These are phyloP conservation scores for Leishmania braziliensis DNA, from an alignment of 208 protist genomes.

Conservation along the genomic window DNA sequence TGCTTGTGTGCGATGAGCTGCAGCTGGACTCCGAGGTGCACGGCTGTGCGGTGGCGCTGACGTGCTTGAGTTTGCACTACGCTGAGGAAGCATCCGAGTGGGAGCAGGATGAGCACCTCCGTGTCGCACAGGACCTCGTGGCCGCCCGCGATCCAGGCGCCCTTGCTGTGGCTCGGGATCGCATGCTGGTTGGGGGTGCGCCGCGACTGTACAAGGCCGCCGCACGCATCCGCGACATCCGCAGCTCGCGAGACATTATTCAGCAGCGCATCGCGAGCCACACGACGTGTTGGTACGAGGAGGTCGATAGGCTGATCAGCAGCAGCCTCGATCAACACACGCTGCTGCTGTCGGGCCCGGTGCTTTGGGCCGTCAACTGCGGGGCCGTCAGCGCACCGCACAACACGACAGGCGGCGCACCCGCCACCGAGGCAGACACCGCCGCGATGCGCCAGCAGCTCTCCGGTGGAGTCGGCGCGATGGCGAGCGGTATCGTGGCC, in stretches of 20 bases:
- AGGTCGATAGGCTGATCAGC: slow-evolving; percentile 39
- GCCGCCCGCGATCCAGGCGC: slow-evolving; percentile 40
- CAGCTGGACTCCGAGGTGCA: slow-evolving; percentile 65
- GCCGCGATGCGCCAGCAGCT: background rate
- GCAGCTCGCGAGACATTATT: slow-evolving; percentile 66
- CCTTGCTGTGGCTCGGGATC: slow-evolving; percentile 55
- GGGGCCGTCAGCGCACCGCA: slow-evolving; percentile 7
- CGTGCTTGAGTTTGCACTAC: slow-evolving; percentile 79
- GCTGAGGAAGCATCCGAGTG: slow-evolving; percentile 70
- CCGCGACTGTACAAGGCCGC: slow-evolving; percentile 38
- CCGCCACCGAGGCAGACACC: slow-evolving; percentile 16
- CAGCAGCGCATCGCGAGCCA: slow-evolving; percentile 49
- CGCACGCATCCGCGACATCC: slow-evolving; percentile 54
- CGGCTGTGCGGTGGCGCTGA: slow-evolving; percentile 84
- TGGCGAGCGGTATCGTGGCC: background rate
- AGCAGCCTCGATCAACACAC: slow-evolving; percentile 23
- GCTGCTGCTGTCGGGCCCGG: slow-evolving; percentile 44
- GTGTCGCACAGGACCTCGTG: slow-evolving; percentile 55
- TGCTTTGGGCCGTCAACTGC: slow-evolving; percentile 49
- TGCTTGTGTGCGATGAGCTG: slow-evolving; percentile 48
- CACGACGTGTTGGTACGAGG: slow-evolving; percentile 61
- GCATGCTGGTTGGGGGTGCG: slow-evolving; percentile 56
- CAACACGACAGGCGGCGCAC: slow-evolving; percentile 6
- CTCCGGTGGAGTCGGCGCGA: background rate
- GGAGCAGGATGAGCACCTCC: slow-evolving; percentile 63